Evolutionary conservation across 208 protist species (phyloP), one percentile per base, ranked within the genome.

Genomic region (Acanthamoeba divionensis): DNA sequence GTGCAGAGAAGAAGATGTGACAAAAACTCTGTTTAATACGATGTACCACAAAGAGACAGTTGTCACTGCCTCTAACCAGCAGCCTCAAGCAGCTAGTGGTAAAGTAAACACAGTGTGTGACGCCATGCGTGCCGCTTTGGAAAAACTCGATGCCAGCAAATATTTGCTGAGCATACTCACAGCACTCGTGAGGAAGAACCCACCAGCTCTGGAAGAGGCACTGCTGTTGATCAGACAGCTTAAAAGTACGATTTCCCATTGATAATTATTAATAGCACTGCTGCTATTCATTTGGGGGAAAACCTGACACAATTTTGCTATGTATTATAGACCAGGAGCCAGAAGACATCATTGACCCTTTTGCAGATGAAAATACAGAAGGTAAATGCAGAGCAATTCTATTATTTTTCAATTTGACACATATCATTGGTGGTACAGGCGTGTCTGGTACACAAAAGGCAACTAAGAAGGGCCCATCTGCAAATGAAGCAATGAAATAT

Each of bases 401-500:
- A 26, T 60, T 60, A 26, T 60, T 60, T 21, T 21, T 60, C 21
- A 21, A 60, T 21, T 60, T 60, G 21, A 26, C 52, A 26, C n/a
- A 60, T 60, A 26, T 21, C 21, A 60, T 60, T 21, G 21, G 21
- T 60, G 52, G n/a, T 60, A 60, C 21, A 60, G 21, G 21, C 52
- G 52, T 21, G n/a, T 21, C 52, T 60, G 52, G n/a, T 60, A 60
- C 21, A 21, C n/a, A 21, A 60, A 21, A 60, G 52, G 52, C 21
- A 21, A 21, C 21, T 73, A 67, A 57, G 21, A 41, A 75, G 33
- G 36, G 47, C 47, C 60, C 33, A 31, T 29, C 13, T 38, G 90
- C 93, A 1, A 91, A 92, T 9, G 82, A 91, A 41, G 90, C 91
- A 7, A 44, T 95, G 0, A 85, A 93, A 13, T 95, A 93, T 26